Base-by-base conservation (phyloP, 208 protist genomes). In the Leishmania amazonensis region DNA sequence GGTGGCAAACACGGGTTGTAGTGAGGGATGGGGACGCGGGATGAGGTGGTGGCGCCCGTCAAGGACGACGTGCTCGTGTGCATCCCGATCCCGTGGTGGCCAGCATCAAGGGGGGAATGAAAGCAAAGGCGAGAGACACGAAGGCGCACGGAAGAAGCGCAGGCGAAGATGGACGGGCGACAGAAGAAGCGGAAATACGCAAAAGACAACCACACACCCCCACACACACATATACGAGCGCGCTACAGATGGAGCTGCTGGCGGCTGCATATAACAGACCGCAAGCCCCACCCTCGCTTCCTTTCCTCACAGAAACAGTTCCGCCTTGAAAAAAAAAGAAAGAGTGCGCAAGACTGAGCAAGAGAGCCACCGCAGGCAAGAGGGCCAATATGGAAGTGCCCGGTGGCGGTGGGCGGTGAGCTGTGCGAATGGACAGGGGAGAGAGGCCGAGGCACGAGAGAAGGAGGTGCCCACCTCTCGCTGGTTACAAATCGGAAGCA, bases 1-100 rank as follows among this genome's bases (percentile, higher is more conserved):
- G 81, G 72, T 35, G 86, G 78, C 5, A 91, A 68, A 13, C 76
- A 75, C 19, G 85, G 86, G 42, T 71, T 81, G 80, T 85, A 89
- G 45, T 84, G 86, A 42, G 73, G 70, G 35, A n/a, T 21, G 5
- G 73, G 45, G 49, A 49, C 19, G 24, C 64, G 73, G 68, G 9
- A 60, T 57, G 78, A 42, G 62, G 35, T 49, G 0, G 19, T 75
- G 31, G 38, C 19, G 47, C 15, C 57, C 3, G 62, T 38, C 6
- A 65, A 57, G 38, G 57, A 76, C 42, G 58, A 42, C 47, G 45
- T 40, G 40, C 35, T 75, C 47, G 45, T 28, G 47, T 40, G 71
- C 71, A 58, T 75, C 11, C 31, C 31, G n/a, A 75, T 35, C 2
- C 1, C 19, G 67, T 45, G 21, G 31, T 47, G 38, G 19, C 28